Conservation (phyloP, 2,329 filamentous ascomycete genomes). For the Orbilia brochopaga region DNA sequence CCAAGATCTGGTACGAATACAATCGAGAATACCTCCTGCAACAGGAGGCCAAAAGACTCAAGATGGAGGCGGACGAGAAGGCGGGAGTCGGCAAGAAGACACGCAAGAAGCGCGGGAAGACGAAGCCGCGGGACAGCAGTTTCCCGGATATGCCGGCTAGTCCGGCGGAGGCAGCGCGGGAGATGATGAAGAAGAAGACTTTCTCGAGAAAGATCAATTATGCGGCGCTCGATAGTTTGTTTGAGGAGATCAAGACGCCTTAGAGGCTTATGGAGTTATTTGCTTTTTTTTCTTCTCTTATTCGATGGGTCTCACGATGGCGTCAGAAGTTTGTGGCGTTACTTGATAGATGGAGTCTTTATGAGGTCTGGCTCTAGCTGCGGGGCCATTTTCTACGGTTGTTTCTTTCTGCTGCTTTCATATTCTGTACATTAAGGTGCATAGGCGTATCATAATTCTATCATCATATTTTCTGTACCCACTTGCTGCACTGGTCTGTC, state of each 20-base stretch:
- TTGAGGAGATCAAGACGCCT: constrained; percentile 60
- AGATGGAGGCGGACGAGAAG: constrained; percentile 69
- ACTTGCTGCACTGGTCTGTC: too few species aligned
- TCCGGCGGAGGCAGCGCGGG: constrained; percentile 72
- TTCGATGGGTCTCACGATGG: neutral
- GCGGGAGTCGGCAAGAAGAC: constrained; percentile 65
- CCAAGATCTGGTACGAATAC: constrained; percentile 90
- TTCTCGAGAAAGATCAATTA: constrained; percentile 80
- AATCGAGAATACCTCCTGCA: constrained; percentile 92
- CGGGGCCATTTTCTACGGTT: too few species aligned
- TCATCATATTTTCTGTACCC: too few species aligned
- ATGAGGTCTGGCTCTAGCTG: too few species aligned
- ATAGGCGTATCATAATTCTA: too few species aligned
- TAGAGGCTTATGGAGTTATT: constrained; percentile 54
- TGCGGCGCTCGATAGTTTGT: constrained; percentile 67
- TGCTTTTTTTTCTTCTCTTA: neutral
- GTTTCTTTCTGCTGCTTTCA: too few species aligned
- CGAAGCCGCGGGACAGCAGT: constrained; percentile 68
- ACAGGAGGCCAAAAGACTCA: constrained; percentile 82
- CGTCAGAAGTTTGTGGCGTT: neutral
- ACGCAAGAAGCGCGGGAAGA: constrained; percentile 62
- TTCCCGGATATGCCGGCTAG: constrained; percentile 70
- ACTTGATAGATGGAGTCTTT: too few species aligned
- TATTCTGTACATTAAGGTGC: too few species aligned
- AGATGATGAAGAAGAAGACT: constrained; percentile 70